phyloP scores from a whole-genome alignment of 1,284 basidiomycete species.

The Malassezia restricta region DNA sequence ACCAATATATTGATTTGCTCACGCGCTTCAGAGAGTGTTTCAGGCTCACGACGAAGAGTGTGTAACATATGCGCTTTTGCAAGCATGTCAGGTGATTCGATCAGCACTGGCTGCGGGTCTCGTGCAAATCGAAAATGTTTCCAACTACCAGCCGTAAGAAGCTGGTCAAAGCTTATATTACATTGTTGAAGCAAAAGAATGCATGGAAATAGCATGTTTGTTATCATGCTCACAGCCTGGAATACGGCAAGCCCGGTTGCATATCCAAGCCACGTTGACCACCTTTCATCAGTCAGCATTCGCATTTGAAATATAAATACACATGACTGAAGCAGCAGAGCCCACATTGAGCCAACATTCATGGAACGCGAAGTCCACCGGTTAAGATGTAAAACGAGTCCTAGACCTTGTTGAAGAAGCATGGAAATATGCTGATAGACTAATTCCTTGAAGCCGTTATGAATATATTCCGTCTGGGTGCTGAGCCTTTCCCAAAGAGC shows the following conservation, averaged over 20 bases:
- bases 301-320: background rate
- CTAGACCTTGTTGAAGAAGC: background rate
- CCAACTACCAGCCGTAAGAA: background rate
- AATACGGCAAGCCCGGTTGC: background rate
- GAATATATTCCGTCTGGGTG: conserved; percentile 5
- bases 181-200: conserved; percentile 5
- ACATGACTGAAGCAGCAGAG: background rate
- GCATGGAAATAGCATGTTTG: background rate
- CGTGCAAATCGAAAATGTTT: conserved; percentile 1
- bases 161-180: background rate
- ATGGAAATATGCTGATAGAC: background rate
- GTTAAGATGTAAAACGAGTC: background rate
- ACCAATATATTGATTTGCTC: conserved; percentile 5
- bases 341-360: conserved; percentile 5
- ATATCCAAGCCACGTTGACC: background rate
- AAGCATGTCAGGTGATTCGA: background rate
- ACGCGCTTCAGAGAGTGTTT: conserved; percentile 5
- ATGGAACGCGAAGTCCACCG: background rate
- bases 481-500: background rate
- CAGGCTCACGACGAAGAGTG: conserved; percentile 3
- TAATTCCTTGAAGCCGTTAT: background rate
- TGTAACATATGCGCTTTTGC: background rate
- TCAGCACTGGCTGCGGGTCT: background rate
- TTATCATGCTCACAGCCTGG: background rate
- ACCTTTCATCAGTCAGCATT: background rate